phyloP scores from a whole-genome alignment of 2,329 filamentous ascomycete species.

The Talaromyces atroroseus region DNA sequence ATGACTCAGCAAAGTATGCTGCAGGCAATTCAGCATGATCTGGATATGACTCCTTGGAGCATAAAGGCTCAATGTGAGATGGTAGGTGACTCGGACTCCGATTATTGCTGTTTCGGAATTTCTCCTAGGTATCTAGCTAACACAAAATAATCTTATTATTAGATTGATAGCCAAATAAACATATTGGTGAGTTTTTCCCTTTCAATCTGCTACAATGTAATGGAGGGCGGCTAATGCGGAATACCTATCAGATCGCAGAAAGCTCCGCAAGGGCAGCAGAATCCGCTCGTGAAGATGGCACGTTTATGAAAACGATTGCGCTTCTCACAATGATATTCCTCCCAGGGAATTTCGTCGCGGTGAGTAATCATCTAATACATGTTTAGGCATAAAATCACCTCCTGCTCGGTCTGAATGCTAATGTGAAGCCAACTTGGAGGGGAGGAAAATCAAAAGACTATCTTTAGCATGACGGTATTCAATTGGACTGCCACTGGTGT shows the following conservation, averaged over 20 bases:
- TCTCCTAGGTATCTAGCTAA: no score
- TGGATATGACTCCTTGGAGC: not conserved
- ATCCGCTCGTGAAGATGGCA: not conserved
- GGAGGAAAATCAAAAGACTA: not conserved
- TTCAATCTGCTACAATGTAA: no score
- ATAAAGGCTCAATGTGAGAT: not conserved
- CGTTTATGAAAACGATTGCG: not conserved
- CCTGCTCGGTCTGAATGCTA: not conserved
- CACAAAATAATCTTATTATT: no score
- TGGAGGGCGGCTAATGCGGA: no score
- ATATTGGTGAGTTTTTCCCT: not conserved
- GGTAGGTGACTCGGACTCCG: not conserved
- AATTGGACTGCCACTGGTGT: not conserved
- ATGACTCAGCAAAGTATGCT: not conserved
- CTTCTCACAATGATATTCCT: not conserved
- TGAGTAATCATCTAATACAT: not conserved
- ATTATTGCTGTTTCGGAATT: not conserved
- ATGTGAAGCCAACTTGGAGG: not conserved
- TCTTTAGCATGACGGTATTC: not conserved
- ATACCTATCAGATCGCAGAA: not conserved
- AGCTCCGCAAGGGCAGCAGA: not conserved
- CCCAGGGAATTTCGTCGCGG: not conserved
- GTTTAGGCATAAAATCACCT: not conserved
- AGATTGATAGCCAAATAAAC: not conserved
- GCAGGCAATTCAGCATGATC: not conserved